phyloP scores from a whole-genome alignment of 2,329 filamentous ascomycete genomes.

The Xylaria sp. region DNA sequence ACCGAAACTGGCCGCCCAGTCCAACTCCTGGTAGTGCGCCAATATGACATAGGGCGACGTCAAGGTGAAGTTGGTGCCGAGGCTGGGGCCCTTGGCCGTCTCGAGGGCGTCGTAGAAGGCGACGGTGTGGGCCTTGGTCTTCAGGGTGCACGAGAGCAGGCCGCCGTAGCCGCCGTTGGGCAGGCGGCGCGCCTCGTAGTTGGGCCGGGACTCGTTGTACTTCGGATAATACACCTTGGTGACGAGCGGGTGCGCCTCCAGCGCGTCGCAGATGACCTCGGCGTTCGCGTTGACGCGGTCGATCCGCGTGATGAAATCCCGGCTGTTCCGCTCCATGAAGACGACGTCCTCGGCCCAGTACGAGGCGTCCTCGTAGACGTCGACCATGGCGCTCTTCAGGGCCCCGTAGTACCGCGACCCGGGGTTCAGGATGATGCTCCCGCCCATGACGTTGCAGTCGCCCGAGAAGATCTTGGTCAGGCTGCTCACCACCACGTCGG shows the following conservation, averaged over 20 bases:
- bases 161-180: constrained; percentile 87
- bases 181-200: constrained; percentile 83
- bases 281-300: constrained; percentile 87
- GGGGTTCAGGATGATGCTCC: constrained; percentile 73
- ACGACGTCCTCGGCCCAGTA: constrained; percentile 95
- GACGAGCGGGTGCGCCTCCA: constrained; percentile 70
- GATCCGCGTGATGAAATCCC: constrained; percentile 86
- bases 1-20: constrained; percentile 87
- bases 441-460: constrained; percentile 98
- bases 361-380: constrained; percentile 84
- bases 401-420: constrained; percentile 74
- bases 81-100: constrained; percentile 90
- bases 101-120: constrained; percentile 87
- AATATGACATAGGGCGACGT: constrained; percentile 90
- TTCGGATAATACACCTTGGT: constrained; percentile 90
- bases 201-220: constrained; percentile 71
- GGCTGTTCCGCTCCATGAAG: constrained; percentile 95
- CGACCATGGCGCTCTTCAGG: constrained; percentile 73
- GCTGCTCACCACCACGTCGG: constrained; percentile 93
- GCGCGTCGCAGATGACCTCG: constrained; percentile 80
- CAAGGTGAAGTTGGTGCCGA: constrained; percentile 97
- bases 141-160: constrained; percentile 84
- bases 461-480: constrained; percentile 97
- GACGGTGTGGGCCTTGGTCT: constrained; percentile 74
- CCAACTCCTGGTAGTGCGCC: constrained; percentile 89